Evolutionary conservation across 768 basidiomycete species (phyloP), one percentile per base, ranked within the genome.

Genomic region (Rhodotorula babjevae): DNA sequence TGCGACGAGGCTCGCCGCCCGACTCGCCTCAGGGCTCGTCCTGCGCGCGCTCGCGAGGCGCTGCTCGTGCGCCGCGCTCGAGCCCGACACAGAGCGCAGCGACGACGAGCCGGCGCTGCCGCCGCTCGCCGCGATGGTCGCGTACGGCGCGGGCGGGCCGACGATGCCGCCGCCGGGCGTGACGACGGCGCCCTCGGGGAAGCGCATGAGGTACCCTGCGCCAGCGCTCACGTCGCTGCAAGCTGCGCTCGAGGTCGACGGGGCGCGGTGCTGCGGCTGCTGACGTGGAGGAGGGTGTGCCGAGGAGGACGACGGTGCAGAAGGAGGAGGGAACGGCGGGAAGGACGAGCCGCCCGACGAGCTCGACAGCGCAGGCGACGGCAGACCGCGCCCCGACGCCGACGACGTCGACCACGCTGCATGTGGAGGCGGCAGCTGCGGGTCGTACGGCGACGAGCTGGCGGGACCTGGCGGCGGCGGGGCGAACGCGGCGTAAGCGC

Each of bases 141-240:
- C 29, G 52, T 55, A 58, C 12, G 56, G 49, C 12, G 31, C 18
- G 15, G 36, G 60, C n/a, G 60, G 60, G 23, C 60, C 60, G 29
- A 61, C 47, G 61, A 68, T 67, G 29, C 25, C 29, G 21, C 71
- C 71, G 27, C 62, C 67, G 2, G 71, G 66, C 12, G 63, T 33
- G 15, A 72, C 61, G 61, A 75, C 61, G 1, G 59, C 67, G 15
- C 73, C 73, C 25, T 71, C 73, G 7, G 73, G 60, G 33, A 75
- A 75, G 18, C 73, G 62, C 73, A 75, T 75, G 31, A 75, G 69
- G 67, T 75, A 75, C 4, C 65, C 58, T 11, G 56, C 44, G 23
- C 18, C 49, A 10, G 50, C 66, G 44, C 49, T 42, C 27, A 33
- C 9, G n/a, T 58, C n/a, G 11, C 27, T 18, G 49, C 16, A 33